These are phyloP conservation scores for Oenanthe javanica DNA, from an alignment of 140 eudicot species.

Conservation along the genomic window DNA sequence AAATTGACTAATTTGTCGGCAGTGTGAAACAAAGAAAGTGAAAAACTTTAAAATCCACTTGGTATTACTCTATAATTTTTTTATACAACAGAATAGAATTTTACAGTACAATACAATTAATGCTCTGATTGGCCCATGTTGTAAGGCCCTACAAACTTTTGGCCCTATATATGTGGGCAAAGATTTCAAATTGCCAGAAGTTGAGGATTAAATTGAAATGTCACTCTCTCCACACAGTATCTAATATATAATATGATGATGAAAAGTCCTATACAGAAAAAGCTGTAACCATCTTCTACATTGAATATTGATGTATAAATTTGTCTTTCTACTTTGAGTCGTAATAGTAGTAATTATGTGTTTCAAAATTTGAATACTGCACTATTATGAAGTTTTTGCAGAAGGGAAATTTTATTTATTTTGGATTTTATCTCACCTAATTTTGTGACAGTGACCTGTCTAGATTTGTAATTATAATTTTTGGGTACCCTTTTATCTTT, in stretches of 20 bases:
- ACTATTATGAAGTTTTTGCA: neutral
- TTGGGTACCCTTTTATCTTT: no score
- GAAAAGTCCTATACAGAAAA: constrained; percentile 3
- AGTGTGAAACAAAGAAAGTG: no score
- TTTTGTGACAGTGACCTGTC: neutral
- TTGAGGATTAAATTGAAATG: neutral
- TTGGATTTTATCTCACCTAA: neutral
- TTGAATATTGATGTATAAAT: neutral
- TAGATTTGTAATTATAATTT: no score
- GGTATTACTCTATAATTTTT: neutral
- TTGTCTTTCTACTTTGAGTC: neutral
- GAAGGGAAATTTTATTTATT: neutral
- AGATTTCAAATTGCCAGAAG: neutral
- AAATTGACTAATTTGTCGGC: no score
- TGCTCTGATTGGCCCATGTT: neutral
- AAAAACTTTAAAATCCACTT: neutral
- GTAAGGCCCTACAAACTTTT: neutral
- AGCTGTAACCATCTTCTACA: neutral
- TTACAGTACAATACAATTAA: neutral
- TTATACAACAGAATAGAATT: neutral
- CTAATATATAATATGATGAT: neutral
- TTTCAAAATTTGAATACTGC: constrained; percentile 1
- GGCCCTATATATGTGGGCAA: neutral
- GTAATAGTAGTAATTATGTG: neutral
- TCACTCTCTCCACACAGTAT: constrained; percentile 12